A percentile compares a stretch with the other conserved stretches of the same genome.
These are phyloP conservation scores for Penicillium olsonii DNA, from an alignment of 2,329 filamentous ascomycete species.

Conservation along the genomic window DNA sequence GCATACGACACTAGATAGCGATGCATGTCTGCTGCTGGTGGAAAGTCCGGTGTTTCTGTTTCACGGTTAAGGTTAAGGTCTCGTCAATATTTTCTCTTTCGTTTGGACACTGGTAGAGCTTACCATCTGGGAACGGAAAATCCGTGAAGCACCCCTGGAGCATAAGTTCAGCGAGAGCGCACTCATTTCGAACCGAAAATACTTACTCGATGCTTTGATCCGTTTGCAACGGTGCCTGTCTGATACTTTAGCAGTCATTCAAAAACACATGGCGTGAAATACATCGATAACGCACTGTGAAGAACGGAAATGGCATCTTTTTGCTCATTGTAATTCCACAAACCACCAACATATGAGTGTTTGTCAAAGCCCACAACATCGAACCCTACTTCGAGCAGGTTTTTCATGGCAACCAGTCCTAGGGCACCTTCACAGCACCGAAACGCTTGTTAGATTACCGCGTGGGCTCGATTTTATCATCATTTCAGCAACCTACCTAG, in stretches of 20 bases:
- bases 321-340: conserved; percentile 46
- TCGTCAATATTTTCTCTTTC: background rate
- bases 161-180: background rate
- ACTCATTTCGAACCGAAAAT: background rate
- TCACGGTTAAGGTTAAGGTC: background rate
- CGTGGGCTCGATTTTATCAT: background rate
- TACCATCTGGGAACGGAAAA: background rate
- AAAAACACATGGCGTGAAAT: too few relatives aligned
- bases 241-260: too few relatives aligned
- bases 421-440: conserved; percentile 28
- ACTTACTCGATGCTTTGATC: background rate
- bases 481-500: background rate
- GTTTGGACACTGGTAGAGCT: background rate
- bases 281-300: conserved; percentile 9
- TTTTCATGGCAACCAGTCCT: conserved; percentile 47
- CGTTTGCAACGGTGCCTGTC: background rate
- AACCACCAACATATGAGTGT: conserved; percentile 44
- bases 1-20: background rate
- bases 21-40: background rate
- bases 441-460: background rate
- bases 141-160: background rate
- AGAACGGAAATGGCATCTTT: conserved; percentile 37
- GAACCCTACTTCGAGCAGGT: conserved; percentile 49
- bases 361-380: conserved; percentile 48
- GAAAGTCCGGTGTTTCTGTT: background rate